A percentile compares a stretch with the other conserved stretches of the same genome.
phyloP scores from a whole-genome alignment of 768 basidiomycete species.

The Rhizopogon roseolus region DNA sequence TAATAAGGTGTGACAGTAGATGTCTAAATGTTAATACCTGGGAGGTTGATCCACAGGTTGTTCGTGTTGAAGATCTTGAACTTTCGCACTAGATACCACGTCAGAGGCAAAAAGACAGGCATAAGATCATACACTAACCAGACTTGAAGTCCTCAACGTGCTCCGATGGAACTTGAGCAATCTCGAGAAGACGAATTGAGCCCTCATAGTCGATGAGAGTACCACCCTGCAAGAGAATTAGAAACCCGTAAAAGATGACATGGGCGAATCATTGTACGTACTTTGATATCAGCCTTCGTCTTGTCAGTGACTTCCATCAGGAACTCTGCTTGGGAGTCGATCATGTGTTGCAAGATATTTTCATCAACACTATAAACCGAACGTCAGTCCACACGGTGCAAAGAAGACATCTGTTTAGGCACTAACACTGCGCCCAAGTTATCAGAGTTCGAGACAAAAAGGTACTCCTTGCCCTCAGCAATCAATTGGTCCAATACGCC shows the following conservation, averaged over 20 bases:
- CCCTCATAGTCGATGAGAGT: conserved; percentile 70
- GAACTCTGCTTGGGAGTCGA: conserved; percentile 59
- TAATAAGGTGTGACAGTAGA: background rate
- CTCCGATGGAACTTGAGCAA: conserved; percentile 70
- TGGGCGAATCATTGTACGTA: background rate
- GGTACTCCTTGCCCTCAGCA: conserved; percentile 69
- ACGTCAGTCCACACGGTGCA: conserved; percentile 2
- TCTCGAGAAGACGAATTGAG: conserved; percentile 62
- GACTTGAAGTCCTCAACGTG: conserved; percentile 74
- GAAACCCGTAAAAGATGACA: background rate
- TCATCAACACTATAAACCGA: conserved; percentile 50
- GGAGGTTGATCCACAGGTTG: conserved; percentile 55
- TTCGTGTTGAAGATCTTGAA: conserved; percentile 83
- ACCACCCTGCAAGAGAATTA: conserved; percentile 36
- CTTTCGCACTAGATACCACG: conserved; percentile 41
- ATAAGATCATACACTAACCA: conserved; percentile 8
- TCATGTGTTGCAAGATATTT: conserved; percentile 63
- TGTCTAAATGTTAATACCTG: conserved; percentile 22
- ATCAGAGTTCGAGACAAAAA: conserved; percentile 76
- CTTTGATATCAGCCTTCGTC: conserved; percentile 77
- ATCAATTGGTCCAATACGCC: conserved; percentile 71
- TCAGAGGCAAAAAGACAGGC: background rate
- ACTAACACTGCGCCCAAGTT: conserved; percentile 64
- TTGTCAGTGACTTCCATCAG: conserved; percentile 79
- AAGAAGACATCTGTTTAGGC: background rate